Evolutionary conservation across 768 basidiomycete genomes (phyloP), one percentile per base, ranked within the genome.

Genomic region (Auriscalpium vulgare): DNA sequence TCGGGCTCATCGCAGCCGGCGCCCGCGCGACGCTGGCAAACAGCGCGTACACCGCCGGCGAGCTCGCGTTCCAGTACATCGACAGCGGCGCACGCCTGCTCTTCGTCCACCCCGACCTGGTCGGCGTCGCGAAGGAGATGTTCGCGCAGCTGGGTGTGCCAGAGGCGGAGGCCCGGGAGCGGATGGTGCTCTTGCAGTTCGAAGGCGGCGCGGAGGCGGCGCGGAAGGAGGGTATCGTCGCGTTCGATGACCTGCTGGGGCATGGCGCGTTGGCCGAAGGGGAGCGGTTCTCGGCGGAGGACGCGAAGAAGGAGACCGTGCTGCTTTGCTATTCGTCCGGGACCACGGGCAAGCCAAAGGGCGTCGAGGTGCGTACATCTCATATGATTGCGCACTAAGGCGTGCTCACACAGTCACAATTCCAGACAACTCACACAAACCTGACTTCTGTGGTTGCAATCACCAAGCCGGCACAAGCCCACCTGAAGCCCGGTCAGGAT

Each of bases 291-390:
- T 74, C 81, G 11, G 82, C 78, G 0, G 37, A 37, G 46, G 60
- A 73, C 0, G 65, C 72, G 17, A 73, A 82, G 2, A 65, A 83
- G 53, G 83, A 87, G 62, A 88, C 88, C 0, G 68, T 74, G 3
- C 81, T 81, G 60, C 64, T 90, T 40, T 88, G 85, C 56, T 89
- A 89, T 56, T 74, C 70, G 7, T 72, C 71, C 66, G 89, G 89
- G 5, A 91, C 89, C 1, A 89, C 87, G 0, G 87, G 89, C 2
- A 82, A 83, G 59, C 84, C 90, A 2, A 93, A 92, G 69, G 90
- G 80, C 7, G 79, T 82, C 17, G 71, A 77, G 59, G 73, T 72
- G n/a, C 34, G 55, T 14, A 10, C 46, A n/a, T 34, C 37, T 23
- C 37, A 29, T 55, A 17, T 48, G 36, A 1, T 29, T 11, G 23